These are phyloP conservation scores for Boeremia lycopersici DNA, from an alignment of 2,329 filamentous ascomycete species.

Conservation along the genomic window DNA sequence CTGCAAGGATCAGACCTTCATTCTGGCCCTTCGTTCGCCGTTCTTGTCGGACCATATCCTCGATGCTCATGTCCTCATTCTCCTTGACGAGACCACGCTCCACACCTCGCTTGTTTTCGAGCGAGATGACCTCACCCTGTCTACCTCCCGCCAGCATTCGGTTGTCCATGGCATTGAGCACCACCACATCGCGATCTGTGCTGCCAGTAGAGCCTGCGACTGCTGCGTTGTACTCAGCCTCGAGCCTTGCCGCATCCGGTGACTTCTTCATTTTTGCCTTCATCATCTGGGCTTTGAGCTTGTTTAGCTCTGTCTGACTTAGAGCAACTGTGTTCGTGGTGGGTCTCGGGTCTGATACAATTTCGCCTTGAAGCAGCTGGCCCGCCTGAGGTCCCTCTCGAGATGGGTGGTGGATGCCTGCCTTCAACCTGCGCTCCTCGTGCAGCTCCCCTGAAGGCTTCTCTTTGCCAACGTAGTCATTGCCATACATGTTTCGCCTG, in stretches of 20 bases:
- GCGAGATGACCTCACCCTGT: constrained; percentile 74
- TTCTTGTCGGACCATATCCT: constrained; percentile 97
- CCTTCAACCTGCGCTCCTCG: constrained; percentile 71
- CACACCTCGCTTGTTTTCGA: constrained; percentile 79
- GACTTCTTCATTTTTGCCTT: constrained; percentile 87
- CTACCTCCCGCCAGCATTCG: constrained; percentile 81
- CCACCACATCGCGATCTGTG: constrained; percentile 71
- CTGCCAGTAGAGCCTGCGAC: constrained; percentile 64
- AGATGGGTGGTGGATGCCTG: constrained; percentile 54
- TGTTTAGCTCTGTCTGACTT: constrained; percentile 82
- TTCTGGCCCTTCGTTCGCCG: constrained; percentile 79
- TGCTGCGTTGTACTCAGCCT: constrained; percentile 82
- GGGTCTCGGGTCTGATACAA: constrained; percentile 62
- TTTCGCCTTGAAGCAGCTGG: constrained; percentile 58
- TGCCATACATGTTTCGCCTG: constrained; percentile 78
- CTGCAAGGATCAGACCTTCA: constrained; percentile 81
- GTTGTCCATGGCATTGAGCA: constrained; percentile 87
- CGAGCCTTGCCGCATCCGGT: constrained; percentile 75
- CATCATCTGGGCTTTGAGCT: constrained; percentile 92
- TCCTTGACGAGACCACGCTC: constrained; percentile 86
- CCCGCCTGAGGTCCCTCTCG: constrained; percentile 34
- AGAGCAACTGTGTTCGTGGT: constrained; percentile 59
- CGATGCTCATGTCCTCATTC: constrained; percentile 94
- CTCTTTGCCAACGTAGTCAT: constrained; percentile 81
- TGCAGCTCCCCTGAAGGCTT: constrained; percentile 89